phyloP scores from a whole-genome alignment of 208 protist species.

The Trypanosoma avium region DNA sequence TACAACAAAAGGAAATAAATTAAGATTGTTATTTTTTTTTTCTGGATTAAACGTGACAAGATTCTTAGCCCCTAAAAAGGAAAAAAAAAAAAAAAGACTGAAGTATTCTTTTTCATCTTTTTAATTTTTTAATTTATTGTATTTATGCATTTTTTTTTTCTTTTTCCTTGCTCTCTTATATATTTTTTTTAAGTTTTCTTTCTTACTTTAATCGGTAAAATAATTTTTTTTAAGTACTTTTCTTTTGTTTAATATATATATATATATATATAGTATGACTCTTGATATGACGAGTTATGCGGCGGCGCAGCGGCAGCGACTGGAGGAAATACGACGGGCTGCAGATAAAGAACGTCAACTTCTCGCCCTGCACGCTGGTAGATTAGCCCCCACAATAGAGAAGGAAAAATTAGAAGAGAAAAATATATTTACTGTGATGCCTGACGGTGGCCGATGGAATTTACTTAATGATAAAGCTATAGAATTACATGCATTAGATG shows the following conservation, averaged over 20 bases:
- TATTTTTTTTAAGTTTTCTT: too few relatives aligned
- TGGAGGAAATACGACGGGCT: conserved; percentile 22
- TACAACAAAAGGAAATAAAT: too few relatives aligned
- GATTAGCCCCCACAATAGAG: neutral
- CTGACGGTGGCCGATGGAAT: neutral
- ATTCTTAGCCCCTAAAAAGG: too few relatives aligned
- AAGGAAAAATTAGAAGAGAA: too few relatives aligned
- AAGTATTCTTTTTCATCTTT: too few relatives aligned
- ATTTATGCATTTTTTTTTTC: too few relatives aligned
- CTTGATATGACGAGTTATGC: conserved; percentile 10
- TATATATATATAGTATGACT: conserved; percentile 6
- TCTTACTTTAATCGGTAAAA: conserved; percentile 4
- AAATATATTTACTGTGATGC: neutral
- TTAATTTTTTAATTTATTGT: too few relatives aligned
- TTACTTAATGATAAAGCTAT: conserved; percentile 10
- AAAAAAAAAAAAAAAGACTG: too few relatives aligned
- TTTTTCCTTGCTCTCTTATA: conserved; percentile 11
- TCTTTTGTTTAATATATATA: conserved; percentile 5
- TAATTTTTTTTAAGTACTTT: neutral
- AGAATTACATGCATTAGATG: conserved; percentile 28
- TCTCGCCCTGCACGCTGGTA: conserved; percentile 10
- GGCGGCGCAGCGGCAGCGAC: conserved; percentile 14
- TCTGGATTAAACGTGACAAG: too few relatives aligned
- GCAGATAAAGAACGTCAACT: conserved; percentile 21
- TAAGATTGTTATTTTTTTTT: too few relatives aligned